phyloP scores from a whole-genome alignment of 1,284 basidiomycete genomes.

The Malassezia sp. region DNA sequence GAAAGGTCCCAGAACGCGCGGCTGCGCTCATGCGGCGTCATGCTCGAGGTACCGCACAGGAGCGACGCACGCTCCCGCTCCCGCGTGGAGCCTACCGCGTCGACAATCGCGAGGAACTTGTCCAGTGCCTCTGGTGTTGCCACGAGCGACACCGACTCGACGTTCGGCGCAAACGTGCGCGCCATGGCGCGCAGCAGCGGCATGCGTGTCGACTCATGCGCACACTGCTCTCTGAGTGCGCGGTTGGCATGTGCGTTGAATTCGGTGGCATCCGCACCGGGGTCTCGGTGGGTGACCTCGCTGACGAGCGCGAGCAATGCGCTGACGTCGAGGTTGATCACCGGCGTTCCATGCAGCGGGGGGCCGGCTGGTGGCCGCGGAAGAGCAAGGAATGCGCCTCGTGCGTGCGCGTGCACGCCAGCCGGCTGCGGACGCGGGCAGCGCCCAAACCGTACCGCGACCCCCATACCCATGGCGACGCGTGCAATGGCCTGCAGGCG shows the following conservation, averaged over 20 bases:
- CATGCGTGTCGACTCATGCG: constrained; percentile 1
- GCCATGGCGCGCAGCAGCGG: neutral
- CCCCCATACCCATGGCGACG: constrained; percentile 7
- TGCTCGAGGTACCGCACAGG: neutral
- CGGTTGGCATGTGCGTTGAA: constrained; percentile 4
- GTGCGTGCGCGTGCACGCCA: neutral
- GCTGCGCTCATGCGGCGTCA: no score
- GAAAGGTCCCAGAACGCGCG: no score
- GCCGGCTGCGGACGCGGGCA: neutral
- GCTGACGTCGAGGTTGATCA: constrained; percentile 36
- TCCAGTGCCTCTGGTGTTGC: constrained; percentile 4
- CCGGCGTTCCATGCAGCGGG: constrained; percentile 14
- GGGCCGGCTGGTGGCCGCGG: constrained; percentile 16
- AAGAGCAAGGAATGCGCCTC: constrained; percentile 13
- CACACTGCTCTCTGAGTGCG: constrained; percentile 1
- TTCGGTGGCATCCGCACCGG: neutral
- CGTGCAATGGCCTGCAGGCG: constrained; percentile 20
- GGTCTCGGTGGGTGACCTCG: constrained; percentile 25
- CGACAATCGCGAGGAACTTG: constrained; percentile 13
- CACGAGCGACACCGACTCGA: constrained; percentile 3
- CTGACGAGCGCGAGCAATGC: constrained; percentile 32
- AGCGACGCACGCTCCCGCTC: constrained; percentile 9
- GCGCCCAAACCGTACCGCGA: constrained; percentile 19
- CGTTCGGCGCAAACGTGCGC: no score
- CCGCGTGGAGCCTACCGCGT: neutral